Percentiles rank a stretch among this genome's conserved stretches.
Conservation (phyloP, 2,329 filamentous ascomycete genomes). For the Diaporthe sp. region DNA sequence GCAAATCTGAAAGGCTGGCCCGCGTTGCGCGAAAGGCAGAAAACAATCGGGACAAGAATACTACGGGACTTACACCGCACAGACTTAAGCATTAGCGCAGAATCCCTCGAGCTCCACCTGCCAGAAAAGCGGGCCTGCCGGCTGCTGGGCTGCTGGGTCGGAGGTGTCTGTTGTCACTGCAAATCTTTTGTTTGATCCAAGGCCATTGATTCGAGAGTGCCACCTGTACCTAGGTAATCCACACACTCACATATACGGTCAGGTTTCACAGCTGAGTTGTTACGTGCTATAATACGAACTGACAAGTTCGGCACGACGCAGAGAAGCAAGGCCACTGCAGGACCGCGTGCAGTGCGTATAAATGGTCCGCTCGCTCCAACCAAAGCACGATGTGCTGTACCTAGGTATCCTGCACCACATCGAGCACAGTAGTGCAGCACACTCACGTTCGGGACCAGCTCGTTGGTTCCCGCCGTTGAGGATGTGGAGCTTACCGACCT, state of each 20-base stretch:
- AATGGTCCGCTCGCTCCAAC: neutral
- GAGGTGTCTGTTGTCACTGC: neutral
- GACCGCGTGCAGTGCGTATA: neutral
- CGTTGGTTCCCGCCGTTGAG: conserved; percentile 25
- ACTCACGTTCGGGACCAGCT: neutral
- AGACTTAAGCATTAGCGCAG: conserved; percentile 11
- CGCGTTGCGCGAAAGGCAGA: neutral
- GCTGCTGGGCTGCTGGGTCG: neutral
- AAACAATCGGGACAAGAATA: neutral
- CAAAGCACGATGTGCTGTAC: neutral
- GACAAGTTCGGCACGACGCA: neutral
- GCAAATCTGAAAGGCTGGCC: neutral
- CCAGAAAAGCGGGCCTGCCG: conserved; percentile 24
- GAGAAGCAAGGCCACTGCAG: neutral
- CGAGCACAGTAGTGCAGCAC: neutral
- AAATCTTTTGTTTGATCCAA: neutral
- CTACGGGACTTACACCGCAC: neutral
- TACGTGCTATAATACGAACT: conserved; percentile 1
- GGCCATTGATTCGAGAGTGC: neutral
- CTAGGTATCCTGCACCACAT: neutral
- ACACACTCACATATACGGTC: neutral
- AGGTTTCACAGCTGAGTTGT: neutral
- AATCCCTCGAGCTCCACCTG: conserved; percentile 17
- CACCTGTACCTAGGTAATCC: neutral
- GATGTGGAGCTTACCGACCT: conserved; percentile 13